These are phyloP conservation scores for Malus sieversii DNA, from an alignment of 306 rosid genomes.

Conservation along the genomic window DNA sequence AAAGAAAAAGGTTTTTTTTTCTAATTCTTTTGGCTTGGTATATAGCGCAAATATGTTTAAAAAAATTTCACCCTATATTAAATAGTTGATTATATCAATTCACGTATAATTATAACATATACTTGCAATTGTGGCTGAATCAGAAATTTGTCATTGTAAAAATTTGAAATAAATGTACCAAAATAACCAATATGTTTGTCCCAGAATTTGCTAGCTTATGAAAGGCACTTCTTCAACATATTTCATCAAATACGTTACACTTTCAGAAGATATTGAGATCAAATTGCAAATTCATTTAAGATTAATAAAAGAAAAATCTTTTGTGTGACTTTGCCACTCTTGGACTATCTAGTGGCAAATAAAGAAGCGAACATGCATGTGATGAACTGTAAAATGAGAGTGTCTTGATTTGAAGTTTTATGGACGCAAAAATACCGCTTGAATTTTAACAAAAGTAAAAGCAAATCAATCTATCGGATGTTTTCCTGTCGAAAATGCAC, in stretches of 20 bases:
- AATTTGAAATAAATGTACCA: fast-evolving
- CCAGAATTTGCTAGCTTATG: too few relatives aligned
- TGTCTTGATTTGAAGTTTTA: not conserved
- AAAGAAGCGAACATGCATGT: not conserved
- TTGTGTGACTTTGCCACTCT: not conserved
- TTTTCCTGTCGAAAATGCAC: not conserved
- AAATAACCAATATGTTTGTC: not conserved
- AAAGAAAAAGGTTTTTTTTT: not conserved
- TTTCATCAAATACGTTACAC: not conserved
- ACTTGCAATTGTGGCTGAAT: not conserved
- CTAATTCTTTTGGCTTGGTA: not conserved
- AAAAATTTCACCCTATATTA: not conserved
- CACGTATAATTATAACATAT: not conserved
- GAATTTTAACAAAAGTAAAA: not conserved
- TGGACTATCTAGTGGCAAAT: not conserved
- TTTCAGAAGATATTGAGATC: not conserved
- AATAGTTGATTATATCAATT: not conserved
- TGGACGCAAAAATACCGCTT: too few relatives aligned
- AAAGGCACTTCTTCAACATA: too few relatives aligned
- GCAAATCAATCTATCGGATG: not conserved
- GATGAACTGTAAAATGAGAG: not conserved
- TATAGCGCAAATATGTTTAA: not conserved
- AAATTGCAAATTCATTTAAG: not conserved
- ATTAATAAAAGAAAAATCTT: too few relatives aligned
- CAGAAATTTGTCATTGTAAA: too few relatives aligned